A percentile compares a stretch with the other conserved stretches of the same genome.
Evolutionary conservation across 495 filamentous ascomycete genomes (phyloP).

Genomic region (Aspergillus ostianus): DNA sequence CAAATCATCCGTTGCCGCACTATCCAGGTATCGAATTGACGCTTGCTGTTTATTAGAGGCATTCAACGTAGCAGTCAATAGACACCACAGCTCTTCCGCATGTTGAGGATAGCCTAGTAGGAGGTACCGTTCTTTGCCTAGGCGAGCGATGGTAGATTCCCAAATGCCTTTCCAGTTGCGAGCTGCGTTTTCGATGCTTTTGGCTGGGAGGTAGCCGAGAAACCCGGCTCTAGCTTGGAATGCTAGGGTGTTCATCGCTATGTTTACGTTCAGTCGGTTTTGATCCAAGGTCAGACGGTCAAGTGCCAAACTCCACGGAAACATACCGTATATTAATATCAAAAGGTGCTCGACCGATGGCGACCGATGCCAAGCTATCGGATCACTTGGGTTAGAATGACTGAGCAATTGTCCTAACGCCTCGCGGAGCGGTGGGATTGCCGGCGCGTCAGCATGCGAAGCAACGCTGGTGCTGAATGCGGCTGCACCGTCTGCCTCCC

Average conservation of each 20-base stretch:
- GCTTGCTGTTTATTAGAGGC: constrained; percentile 14
- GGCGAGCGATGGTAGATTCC: constrained; percentile 21
- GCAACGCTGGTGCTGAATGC: constrained; percentile 27
- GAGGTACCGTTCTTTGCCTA: constrained; percentile 25
- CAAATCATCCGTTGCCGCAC: constrained; percentile 36
- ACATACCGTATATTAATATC: constrained; percentile 38
- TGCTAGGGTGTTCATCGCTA: constrained; percentile 35
- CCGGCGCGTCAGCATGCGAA: constrained; percentile 5
- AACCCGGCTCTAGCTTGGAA: constrained; percentile 32
- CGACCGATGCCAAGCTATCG: constrained; percentile 26
- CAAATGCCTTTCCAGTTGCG: constrained; percentile 39
- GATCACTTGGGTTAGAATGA: constrained; percentile 6
- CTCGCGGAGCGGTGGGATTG: constrained; percentile 28
- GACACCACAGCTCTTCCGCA: constrained; percentile 40
- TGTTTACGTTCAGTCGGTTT: not conserved
- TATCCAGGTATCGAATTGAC: constrained; percentile 32
- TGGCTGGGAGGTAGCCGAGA: constrained; percentile 26
- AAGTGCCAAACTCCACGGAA: not conserved
- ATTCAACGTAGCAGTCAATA: constrained; percentile 33
- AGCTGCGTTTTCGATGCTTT: constrained; percentile 31
- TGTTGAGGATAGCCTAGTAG: constrained; percentile 40
- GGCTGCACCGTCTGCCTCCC: constrained; percentile 35
- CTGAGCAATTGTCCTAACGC: constrained; percentile 29
- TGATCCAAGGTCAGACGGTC: too few relatives aligned
- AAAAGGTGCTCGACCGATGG: constrained; percentile 35